Conservation (phyloP, 768 basidiomycete genomes). For the Fistulinella prunicolor region DNA sequence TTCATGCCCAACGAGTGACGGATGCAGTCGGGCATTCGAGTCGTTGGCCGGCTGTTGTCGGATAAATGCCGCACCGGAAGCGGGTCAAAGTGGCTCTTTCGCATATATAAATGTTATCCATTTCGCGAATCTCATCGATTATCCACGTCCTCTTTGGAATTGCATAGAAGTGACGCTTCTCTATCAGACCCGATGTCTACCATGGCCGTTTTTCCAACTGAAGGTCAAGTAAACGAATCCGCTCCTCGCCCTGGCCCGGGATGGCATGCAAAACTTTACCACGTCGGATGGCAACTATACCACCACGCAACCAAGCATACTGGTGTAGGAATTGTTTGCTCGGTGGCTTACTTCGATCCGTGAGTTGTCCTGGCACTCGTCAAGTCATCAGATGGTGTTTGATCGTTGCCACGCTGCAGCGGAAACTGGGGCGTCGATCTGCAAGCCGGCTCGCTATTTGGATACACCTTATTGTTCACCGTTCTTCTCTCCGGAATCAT, state of each 20-base stretch:
- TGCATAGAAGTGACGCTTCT: neutral
- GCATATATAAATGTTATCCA: neutral
- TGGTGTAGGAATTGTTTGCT: conserved; percentile 83
- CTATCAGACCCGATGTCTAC: conserved; percentile 15
- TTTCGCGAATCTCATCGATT: no score
- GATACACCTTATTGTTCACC: conserved; percentile 83
- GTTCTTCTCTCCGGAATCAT: conserved; percentile 81
- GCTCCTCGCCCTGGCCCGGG: neutral
- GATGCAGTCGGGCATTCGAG: no score
- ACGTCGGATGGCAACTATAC: conserved; percentile 31
- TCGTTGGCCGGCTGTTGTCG: no score
- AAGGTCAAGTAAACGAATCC: conserved; percentile 4
- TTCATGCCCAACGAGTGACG: no score
- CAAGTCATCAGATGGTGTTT: neutral
- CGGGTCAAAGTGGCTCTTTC: neutral
- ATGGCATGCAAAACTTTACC: conserved; percentile 22
- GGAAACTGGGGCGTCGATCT: conserved; percentile 92
- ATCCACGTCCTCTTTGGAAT: neutral
- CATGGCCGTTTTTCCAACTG: neutral
- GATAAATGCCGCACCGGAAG: no score
- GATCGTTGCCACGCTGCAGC: conserved; percentile 30
- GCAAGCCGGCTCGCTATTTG: conserved; percentile 80
- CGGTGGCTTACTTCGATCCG: conserved; percentile 90
- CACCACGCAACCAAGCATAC: conserved; percentile 63
- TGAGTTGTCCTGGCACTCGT: conserved; percentile 37